Evolutionary conservation across 2,329 filamentous ascomycete species (phyloP), one percentile per base, ranked within the genome.

Genomic region (Venturia aucupariae): DNA sequence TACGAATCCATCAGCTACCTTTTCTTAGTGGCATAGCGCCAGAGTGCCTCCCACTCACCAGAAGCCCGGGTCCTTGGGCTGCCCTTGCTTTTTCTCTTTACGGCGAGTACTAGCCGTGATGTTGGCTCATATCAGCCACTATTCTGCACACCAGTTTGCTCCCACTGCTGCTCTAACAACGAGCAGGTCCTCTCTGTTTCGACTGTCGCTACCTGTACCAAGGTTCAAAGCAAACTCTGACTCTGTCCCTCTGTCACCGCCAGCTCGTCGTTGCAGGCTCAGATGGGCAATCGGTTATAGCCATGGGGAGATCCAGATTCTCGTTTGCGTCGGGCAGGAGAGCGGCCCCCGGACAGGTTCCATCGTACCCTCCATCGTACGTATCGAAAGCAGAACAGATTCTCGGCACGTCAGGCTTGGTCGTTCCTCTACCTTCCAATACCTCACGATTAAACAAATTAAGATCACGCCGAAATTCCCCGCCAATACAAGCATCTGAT

Each of bases 381-480:
- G 5, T 63, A 24, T 65, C 67, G 61, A 77, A 77, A 68, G 75
- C 74, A 59, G 72, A 76, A 65, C 71, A 72, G 44, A 67, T 76
- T 54, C 71, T 77, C 22, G 75, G 75, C 48, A 75, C 74, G n/a
- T 69, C 70, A 17, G 68, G 71, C 55, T 67, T 72, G 38, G 68
- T 22, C 67, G n/a, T 38, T 11, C 15, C 44, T 19, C 57, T 48
- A 41, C 4, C 42, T 59, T 24, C 60, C 60, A 51, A 38, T n/a
- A 62, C 41, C 27, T 38, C 60, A 46, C 39, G 60, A 13, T 15
- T 27, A 10, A 46, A 30, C 7, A 6, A 41, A 17, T 24, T 22
- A 46, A 38, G 44, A 30, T 48, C 39, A n/a, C 27, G 38, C 30
- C 3, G 4, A 11, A 48, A 41, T 22, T 3, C 10, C n/a, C n/a